Evolutionary conservation across 768 basidiomycete genomes (phyloP), one percentile per base, ranked within the genome.

Genomic region (Rossbeevera mucosa): DNA sequence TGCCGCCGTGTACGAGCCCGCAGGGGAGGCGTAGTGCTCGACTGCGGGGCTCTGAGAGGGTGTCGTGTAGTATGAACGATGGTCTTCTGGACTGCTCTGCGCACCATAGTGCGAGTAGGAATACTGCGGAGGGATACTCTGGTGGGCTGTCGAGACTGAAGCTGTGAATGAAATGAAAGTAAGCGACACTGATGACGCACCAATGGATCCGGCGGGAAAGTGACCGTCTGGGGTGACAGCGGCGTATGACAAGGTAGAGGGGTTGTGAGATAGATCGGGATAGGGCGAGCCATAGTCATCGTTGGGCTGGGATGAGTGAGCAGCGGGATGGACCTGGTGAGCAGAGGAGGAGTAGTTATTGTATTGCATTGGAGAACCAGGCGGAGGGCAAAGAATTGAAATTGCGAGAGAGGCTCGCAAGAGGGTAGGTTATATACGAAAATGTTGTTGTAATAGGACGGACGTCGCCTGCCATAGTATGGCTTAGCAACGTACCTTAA

Each of bases 401-500:
- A 44, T 40, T 53, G 47, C 52, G 29, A 55, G 52, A 51, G 52
- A 51, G 45, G 24, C 36, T 57, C 42, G 47, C 47, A 48, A 53
- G 48, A 48, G 52, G 53, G 45, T 54, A 47, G 57, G 55, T 71
- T 69, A 67, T 69, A 69, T 69, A 69, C 55, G 62, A 66, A 62
- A 69, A 59, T 54, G 50, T 53, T 56, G 59, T 57, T 63, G 62
- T 71, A 64, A 63, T 68, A 60, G 61, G 58, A 59, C 53, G 67
- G 68, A 64, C 57, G 66, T 70, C 64, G 67, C 61, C 67, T 71
- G 63, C 59, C 62, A 65, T 55, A 36, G 58, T 53, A 66, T 69
- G 67, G 66, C 66, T 61, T 71, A 64, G 67, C 63, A 67, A 63
- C 58, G 68, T 69, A 67, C 68, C 68, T 69, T 69, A 69, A 69